Evolutionary conservation across 2,329 filamentous ascomycete species (phyloP).

Genomic region (Sporothrix inflata): DNA sequence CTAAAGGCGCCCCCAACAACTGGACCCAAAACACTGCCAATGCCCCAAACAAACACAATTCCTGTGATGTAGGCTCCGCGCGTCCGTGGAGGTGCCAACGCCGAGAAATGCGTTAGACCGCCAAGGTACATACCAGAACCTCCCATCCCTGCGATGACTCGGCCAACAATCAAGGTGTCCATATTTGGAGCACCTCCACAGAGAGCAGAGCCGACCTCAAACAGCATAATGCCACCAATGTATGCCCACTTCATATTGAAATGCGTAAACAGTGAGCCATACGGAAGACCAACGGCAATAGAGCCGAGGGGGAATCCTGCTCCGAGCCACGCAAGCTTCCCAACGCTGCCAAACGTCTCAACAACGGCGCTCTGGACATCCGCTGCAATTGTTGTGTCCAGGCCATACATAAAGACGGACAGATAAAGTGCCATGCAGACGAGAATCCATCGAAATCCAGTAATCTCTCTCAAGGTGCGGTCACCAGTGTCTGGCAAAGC

Average conservation of each 20-base stretch:
- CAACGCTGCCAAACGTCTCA: slow-evolving; percentile 41
- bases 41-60: slow-evolving; percentile 27
- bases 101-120: slow-evolving; percentile 17
- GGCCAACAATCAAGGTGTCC: slow-evolving; percentile 51
- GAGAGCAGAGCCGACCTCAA: slow-evolving; percentile 38
- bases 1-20: slow-evolving; percentile 51
- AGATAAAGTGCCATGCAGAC: slow-evolving; percentile 15
- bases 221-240: slow-evolving; percentile 33
- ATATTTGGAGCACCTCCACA: slow-evolving; percentile 48
- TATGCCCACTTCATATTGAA: slow-evolving; percentile 50
- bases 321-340: slow-evolving; percentile 47
- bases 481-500: not conserved
- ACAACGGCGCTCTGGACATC: slow-evolving; percentile 49
- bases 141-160: slow-evolving; percentile 47
- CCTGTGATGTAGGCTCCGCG: slow-evolving; percentile 26
- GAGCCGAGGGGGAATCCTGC: slow-evolving; percentile 46
- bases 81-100: slow-evolving; percentile 5
- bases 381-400: slow-evolving; percentile 37
- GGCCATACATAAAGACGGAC: slow-evolving; percentile 6
- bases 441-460: slow-evolving; percentile 7
- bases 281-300: slow-evolving; percentile 41
- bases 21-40: slow-evolving; percentile 28
- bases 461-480: not conserved
- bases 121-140: slow-evolving; percentile 46
- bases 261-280: slow-evolving; percentile 43